Evolutionary conservation across 768 basidiomycete species (phyloP).

Genomic region (Collybia sordida): DNA sequence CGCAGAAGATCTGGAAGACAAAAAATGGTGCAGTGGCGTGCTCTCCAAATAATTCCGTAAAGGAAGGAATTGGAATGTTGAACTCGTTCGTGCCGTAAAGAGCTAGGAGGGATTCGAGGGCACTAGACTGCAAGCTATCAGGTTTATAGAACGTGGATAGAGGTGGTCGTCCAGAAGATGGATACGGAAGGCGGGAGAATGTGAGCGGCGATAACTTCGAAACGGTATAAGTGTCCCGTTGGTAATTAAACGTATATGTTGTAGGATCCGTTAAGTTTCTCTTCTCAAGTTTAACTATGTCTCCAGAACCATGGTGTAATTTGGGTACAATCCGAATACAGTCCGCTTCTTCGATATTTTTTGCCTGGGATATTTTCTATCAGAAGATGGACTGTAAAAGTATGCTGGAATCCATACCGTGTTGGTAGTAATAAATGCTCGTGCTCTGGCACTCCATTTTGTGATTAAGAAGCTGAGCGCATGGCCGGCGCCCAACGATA

Average conservation of each 20-base stretch:
- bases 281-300: constrained; percentile 79
- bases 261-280: constrained; percentile 52
- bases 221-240: constrained; percentile 88
- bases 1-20: constrained; percentile 98
- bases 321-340: constrained; percentile 81
- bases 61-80: constrained; percentile 95
- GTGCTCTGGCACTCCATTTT: constrained; percentile 80
- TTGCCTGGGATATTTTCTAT: background rate
- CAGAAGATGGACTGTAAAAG: too few relatives aligned
- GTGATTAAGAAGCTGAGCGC: constrained; percentile 92
- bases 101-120: constrained; percentile 50
- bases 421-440: constrained; percentile 77
- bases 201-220: constrained; percentile 51
- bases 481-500: constrained; percentile 81
- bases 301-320: constrained; percentile 82
- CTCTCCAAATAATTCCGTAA: constrained; percentile 87
- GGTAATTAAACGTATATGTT: constrained; percentile 89
- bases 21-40: constrained; percentile 99
- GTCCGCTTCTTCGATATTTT: constrained; percentile 50
- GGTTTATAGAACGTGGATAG: constrained; percentile 65
- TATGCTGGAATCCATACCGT: constrained; percentile 42
- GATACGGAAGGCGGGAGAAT: constrained; percentile 87
- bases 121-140: constrained; percentile 48
- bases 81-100: constrained; percentile 95
- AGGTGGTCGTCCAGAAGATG: constrained; percentile 68